Evolutionary conservation across 1,139 yeast species (phyloP), one percentile per base, ranked within the genome.

Genomic region (Debaryomycetaceae sp.): DNA sequence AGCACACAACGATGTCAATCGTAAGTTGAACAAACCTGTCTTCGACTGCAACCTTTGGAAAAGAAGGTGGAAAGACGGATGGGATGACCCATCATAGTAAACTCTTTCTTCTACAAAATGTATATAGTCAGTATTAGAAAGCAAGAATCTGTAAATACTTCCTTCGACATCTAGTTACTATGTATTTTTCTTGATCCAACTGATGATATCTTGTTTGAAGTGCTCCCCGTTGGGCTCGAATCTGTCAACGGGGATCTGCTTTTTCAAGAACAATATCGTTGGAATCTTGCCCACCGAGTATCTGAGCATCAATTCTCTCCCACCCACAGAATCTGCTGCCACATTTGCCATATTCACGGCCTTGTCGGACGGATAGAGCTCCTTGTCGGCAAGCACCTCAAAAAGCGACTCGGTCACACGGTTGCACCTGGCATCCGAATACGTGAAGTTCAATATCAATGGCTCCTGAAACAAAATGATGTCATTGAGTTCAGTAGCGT

Each of bases 31-130:
- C 1, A 93, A 93, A 65, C 90, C 89, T 5, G 70, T 71, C 48
- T 93, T 93, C 60, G 90, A 93, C 60, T 93, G 98, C 59, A 72
- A 81, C 48, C 75, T 87, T 53, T 95, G 99, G 99, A 84, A 83
- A 58, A 81, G 87, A 57, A 81, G 99, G 60, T 93, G 99, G 99
- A 82, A 79, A 56, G 89, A 82, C 54, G 90, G 88, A 0, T 81
- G 86, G 86, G 81, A 81, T 37, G 38, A 40, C n/a, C 4, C n/a
- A 17, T 24, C 41, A n/a, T 2, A 36, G n/a, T 34, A 34, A 14
- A 13, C 9, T 7, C 37, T n/a, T n/a, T 34, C 8, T 9, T 7
- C 17, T n/a, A 34, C 37, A 7, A 20, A 34, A 8, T 39, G 42
- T 39, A 34, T 31, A 39, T 39, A 39, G 27, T 23, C 27, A 27